Percentiles rank a stretch among this genome's conserved stretches.
phyloP scores from a whole-genome alignment of 2,329 filamentous ascomycete genomes.

The Lasiodiplodia hormozganensis region DNA sequence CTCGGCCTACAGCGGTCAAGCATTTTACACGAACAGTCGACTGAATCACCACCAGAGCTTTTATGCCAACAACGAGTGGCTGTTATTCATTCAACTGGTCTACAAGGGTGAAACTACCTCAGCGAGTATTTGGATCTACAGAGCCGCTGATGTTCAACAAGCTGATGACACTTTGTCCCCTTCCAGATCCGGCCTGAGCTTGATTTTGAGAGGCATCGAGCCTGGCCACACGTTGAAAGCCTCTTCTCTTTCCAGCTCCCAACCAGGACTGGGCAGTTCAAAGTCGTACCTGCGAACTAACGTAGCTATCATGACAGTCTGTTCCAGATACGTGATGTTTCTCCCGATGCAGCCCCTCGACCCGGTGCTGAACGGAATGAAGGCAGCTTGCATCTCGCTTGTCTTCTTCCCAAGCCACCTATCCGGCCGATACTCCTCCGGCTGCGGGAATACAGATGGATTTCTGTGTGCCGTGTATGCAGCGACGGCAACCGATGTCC shows the following conservation, averaged over 20 bases:
- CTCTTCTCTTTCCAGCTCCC: conserved; percentile 45
- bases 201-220: conserved; percentile 48
- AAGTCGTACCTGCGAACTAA: conserved; percentile 49
- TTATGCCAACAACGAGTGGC: too few species aligned
- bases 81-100: too few species aligned
- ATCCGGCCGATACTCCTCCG: conserved; percentile 55
- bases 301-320: conserved; percentile 42
- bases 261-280: conserved; percentile 44
- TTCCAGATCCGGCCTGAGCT: conserved; percentile 34
- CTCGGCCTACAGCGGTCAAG: too few species aligned
- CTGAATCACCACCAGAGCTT: too few species aligned
- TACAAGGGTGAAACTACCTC: too few species aligned
- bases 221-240: conserved; percentile 46
- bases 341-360: conserved; percentile 37
- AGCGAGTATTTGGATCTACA: too few species aligned
- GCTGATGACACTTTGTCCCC: too few species aligned
- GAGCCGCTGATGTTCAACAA: too few species aligned
- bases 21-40: too few species aligned
- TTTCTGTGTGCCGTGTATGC: conserved; percentile 53
- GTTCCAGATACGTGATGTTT: conserved; percentile 61
- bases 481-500: conserved; percentile 46
- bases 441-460: conserved; percentile 59
- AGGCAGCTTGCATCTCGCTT: conserved; percentile 34
- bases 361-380: conserved; percentile 34
- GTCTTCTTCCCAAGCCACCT: conserved; percentile 51